Evolutionary conservation across 164 flowering plant species (phyloP), one percentile per base, ranked within the genome.

Genomic region (Magnolia changhungtana): DNA sequence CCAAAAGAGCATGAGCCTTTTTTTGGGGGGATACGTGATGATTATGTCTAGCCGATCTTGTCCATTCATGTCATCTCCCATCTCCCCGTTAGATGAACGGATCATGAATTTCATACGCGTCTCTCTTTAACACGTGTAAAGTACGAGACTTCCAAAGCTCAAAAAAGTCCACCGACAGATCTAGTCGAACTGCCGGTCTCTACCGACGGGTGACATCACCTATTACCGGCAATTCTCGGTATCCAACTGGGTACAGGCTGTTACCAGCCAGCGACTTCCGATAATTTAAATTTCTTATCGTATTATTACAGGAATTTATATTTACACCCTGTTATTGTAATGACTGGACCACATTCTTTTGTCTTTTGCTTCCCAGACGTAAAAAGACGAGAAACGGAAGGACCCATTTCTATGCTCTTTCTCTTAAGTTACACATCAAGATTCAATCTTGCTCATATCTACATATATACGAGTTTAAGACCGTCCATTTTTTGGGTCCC

Each of bases 101-200:
- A 9, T 55, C 59, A 9, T 5, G 16, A 9, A 9, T 10, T 16
- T 55, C 61, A 55, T 18, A 55, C 18, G 61, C 18, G 18, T 55
- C 45, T 55, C 61, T 55, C 61, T 10, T 10, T 16, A 10, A 10
- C 61, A 55, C 61, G 61, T 2, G 61, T 55, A 16, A 55, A 55
- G 61, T 10, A 55, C 61, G 61, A 10, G 18, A 37, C 45, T 4
- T 37, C 0, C 45, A 37, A 4, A 37, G 45, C 4, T 37, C 45
- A 37, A 37, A 37, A 37, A 37, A 37, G 45, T 37, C 79, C 83
- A 84, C 88, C 88, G 87, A 84, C 89, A 83, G 76, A 18, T 64
- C 72, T 13, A 29, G 29, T 24, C 3, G 63, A 67, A 61, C 50
- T 64, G 51, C 69, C 21, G 24, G n/a, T 61, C 61, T 64, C 73